These are phyloP conservation scores for Aspergillus hancockii DNA, from an alignment of 495 filamentous ascomycete genomes.

Conservation along the genomic window DNA sequence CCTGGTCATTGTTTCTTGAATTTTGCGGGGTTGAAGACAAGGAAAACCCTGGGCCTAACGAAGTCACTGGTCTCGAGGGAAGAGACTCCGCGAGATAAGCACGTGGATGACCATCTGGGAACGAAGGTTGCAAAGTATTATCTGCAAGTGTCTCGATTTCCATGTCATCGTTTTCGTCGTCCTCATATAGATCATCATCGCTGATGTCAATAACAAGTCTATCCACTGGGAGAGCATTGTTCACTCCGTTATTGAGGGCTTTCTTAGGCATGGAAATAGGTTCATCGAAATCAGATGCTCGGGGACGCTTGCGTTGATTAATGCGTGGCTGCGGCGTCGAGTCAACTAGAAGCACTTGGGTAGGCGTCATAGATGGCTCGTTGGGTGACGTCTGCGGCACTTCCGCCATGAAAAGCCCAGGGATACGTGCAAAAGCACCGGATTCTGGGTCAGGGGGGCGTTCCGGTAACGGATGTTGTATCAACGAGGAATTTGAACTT, in stretches of 20 bases:
- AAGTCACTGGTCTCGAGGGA: slow-evolving; percentile 15
- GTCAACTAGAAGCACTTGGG: slow-evolving; percentile 22
- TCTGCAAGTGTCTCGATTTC: slow-evolving; percentile 26
- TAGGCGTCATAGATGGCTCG: slow-evolving; percentile 11
- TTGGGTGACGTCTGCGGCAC: slow-evolving; percentile 16
- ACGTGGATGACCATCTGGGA: slow-evolving; percentile 1
- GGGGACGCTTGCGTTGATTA: slow-evolving; percentile 74
- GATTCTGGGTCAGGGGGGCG: slow-evolving; percentile 40
- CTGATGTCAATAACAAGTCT: slow-evolving; percentile 75
- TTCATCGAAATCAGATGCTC: slow-evolving; percentile 77
- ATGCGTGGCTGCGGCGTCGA: slow-evolving; percentile 27
- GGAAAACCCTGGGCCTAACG: slow-evolving; percentile 23
- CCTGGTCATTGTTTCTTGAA: slow-evolving; percentile 39
- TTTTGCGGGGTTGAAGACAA: slow-evolving; percentile 41
- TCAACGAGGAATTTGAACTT: slow-evolving; percentile 10
- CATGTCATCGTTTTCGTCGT: slow-evolving; percentile 42
- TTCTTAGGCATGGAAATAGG: slow-evolving; percentile 56
- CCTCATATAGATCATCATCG: slow-evolving; percentile 55
- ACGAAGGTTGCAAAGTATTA: not conserved
- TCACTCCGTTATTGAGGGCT: slow-evolving; percentile 51
- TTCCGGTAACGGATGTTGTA: slow-evolving; percentile 46
- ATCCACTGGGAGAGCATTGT: slow-evolving; percentile 18
- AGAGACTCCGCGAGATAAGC: slow-evolving; percentile 9
- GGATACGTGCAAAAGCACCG: slow-evolving; percentile 39
- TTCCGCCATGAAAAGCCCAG: slow-evolving; percentile 54